These are phyloP conservation scores for Thymus mandschuricus DNA, from an alignment of 257 asterid species.

Conservation along the genomic window DNA sequence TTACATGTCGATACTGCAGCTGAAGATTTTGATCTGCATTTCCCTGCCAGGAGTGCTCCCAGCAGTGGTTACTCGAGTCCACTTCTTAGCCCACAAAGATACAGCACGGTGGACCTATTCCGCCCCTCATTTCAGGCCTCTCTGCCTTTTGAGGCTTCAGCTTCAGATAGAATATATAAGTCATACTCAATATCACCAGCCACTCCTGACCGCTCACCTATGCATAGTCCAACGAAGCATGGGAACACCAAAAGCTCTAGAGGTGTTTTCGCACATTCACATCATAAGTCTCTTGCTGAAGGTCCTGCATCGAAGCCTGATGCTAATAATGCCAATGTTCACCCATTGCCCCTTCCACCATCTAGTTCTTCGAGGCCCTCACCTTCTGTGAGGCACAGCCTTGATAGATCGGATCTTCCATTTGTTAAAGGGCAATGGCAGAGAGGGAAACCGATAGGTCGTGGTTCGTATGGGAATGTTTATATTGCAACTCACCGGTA, in stretches of 20 bases:
- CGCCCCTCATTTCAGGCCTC: slow-evolving; percentile 42
- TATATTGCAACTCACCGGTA: slow-evolving; percentile 82
- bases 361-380: slow-evolving; percentile 47
- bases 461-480: slow-evolving; percentile 89
- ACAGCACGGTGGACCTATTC: slow-evolving; percentile 51
- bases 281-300: slow-evolving; percentile 54
- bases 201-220: slow-evolving; percentile 58
- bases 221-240: slow-evolving; percentile 45
- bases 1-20: slow-evolving; percentile 46
- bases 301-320: slow-evolving; percentile 42
- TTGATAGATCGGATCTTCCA: slow-evolving; percentile 46
- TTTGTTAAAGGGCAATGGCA: slow-evolving; percentile 74
- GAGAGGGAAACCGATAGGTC: slow-evolving; percentile 75
- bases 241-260: slow-evolving; percentile 30
- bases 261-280: slow-evolving; percentile 28
- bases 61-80: slow-evolving; percentile 76
- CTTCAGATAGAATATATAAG: slow-evolving; percentile 40
- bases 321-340: slow-evolving; percentile 45
- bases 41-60: slow-evolving; percentile 80
- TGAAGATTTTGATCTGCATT: slow-evolving; percentile 38
- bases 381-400: slow-evolving; percentile 43
- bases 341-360: slow-evolving; percentile 88
- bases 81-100: slow-evolving; percentile 63
- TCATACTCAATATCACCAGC: slow-evolving; percentile 39
- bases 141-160: slow-evolving; percentile 33